Evolutionary conservation across 192 early-diverging fungal species (phyloP).

Genomic region (Podila verticillata): DNA sequence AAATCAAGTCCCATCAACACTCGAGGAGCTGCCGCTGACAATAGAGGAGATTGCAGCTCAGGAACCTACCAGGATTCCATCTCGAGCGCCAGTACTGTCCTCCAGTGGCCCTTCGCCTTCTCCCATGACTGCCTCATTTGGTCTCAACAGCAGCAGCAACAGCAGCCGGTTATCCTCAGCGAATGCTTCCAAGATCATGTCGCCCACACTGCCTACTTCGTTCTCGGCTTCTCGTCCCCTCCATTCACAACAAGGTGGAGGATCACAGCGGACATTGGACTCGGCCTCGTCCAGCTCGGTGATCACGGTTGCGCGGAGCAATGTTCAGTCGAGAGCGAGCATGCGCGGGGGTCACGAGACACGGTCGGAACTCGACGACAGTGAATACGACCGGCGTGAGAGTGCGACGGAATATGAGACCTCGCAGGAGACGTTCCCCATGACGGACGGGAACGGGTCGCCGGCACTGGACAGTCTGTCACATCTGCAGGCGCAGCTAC

Average conservation of each 20-base stretch:
- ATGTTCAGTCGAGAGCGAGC: background rate
- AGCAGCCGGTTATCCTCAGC: constrained; percentile 32
- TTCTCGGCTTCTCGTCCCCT: background rate
- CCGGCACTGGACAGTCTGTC: too few relatives aligned
- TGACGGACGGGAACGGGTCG: background rate
- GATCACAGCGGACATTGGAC: background rate
- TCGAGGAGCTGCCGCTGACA: constrained; percentile 10
- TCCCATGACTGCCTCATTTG: background rate
- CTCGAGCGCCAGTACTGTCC: background rate
- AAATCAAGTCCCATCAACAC: background rate
- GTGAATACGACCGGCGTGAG: constrained; percentile 36
- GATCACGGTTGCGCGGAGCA: background rate
- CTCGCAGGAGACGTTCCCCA: constrained; percentile 30
- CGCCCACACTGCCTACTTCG: constrained; percentile 7
- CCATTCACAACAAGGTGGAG: background rate
- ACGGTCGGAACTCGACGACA: constrained; percentile 27
- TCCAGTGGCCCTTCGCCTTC: background rate
- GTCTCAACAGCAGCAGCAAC: constrained; percentile 9
- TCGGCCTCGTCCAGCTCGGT: background rate
- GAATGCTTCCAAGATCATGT: constrained; percentile 27
- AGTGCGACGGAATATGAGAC: constrained; percentile 48
- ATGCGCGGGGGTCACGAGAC: background rate
- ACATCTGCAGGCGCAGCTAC: too few relatives aligned
- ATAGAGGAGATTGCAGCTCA: constrained; percentile 36
- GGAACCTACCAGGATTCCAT: constrained; percentile 19